These are phyloP conservation scores for Eucalyptus cloeziana DNA, from an alignment of 345 rosid species.

Conservation along the genomic window DNA sequence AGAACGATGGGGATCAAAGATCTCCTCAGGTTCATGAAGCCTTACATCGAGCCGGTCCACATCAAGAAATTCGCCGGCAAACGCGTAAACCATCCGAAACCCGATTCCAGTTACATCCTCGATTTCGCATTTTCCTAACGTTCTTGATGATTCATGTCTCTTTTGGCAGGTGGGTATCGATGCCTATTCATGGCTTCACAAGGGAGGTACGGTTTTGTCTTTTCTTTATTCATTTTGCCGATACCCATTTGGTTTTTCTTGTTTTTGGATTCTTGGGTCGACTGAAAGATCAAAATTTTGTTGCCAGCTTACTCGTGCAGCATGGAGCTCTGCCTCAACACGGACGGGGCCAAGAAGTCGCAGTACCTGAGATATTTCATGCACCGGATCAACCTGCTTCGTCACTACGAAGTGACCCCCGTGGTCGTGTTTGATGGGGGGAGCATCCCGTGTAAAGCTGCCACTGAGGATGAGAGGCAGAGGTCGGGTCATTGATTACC, in stretches of 20 bases:
- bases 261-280: background rate
- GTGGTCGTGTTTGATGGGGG: slow-evolving; percentile 89
- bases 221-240: background rate
- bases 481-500: slow-evolving; percentile 12
- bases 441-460: slow-evolving; percentile 63
- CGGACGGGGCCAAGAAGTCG: slow-evolving; percentile 42
- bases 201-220: slow-evolving; percentile 40
- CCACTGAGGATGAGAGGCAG: slow-evolving; percentile 56
- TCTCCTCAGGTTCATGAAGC: slow-evolving; percentile 84
- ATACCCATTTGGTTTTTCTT: background rate
- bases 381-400: slow-evolving; percentile 72
- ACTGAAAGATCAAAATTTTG: background rate
- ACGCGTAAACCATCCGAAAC: slow-evolving; percentile 18
- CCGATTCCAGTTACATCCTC: background rate
- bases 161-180: slow-evolving; percentile 78
- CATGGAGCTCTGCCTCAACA: slow-evolving; percentile 84
- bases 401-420: slow-evolving; percentile 49
- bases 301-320: slow-evolving; percentile 82
- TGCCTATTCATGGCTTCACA: slow-evolving; percentile 91
- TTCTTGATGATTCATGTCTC: background rate
- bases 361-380: slow-evolving; percentile 66
- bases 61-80: slow-evolving; percentile 70
- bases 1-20: slow-evolving; percentile 70
- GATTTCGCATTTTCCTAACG: background rate
- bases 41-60: slow-evolving; percentile 60